Conservation (phyloP, 202 grass and related monocot species). For the Tripidium arundinaceum region DNA sequence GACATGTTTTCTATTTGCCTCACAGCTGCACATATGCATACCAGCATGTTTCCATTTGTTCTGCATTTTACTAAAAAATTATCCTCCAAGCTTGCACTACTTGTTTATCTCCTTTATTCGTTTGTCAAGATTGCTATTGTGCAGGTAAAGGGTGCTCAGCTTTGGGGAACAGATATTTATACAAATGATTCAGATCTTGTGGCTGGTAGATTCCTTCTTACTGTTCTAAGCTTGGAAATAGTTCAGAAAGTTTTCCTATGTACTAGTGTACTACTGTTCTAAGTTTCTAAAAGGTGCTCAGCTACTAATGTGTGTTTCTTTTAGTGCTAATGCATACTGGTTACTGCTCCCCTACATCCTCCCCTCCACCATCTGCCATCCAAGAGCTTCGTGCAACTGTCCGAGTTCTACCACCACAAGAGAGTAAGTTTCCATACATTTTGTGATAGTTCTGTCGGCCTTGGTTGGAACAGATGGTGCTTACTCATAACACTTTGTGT, state of each 20-base stretch:
- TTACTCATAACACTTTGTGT: conserved; percentile 15
- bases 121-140: conserved; percentile 26
- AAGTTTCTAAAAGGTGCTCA: not conserved
- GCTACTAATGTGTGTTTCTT: conserved; percentile 25
- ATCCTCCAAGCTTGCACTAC: not conserved
- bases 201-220: conserved; percentile 58
- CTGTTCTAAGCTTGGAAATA: no score
- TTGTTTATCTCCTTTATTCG: conserved; percentile 12
- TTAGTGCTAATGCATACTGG: conserved; percentile 98
- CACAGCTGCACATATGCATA: not conserved
- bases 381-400: conserved; percentile 77
- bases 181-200: conserved; percentile 98
- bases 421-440: conserved; percentile 46
- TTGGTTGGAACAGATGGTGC: not conserved
- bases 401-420: conserved; percentile 75
- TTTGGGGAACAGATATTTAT: conserved; percentile 88
- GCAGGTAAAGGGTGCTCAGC: conserved; percentile 88
- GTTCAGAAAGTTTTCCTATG: no score
- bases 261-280: no score
- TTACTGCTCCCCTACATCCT: conserved; percentile 85
- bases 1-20: not conserved
- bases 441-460: not conserved
- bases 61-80: not conserved
- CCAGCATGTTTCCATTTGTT: not conserved
- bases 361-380: conserved; percentile 71